Conservation (phyloP, 371 early-diverging fungal species). For the Mucor lusitanicus region DNA sequence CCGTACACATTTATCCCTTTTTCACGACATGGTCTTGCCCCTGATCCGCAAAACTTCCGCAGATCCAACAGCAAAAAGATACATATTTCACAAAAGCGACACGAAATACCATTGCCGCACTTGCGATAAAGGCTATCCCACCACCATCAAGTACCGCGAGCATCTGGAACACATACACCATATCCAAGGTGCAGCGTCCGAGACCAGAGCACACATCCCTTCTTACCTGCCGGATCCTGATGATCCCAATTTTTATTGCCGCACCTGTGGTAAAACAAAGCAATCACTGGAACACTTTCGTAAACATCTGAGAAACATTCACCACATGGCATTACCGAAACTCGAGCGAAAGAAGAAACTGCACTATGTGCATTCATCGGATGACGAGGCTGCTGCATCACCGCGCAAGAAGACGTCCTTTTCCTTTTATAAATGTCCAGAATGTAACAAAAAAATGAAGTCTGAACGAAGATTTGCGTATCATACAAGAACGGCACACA, state of each 20-base stretch:
- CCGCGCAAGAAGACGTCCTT: background rate
- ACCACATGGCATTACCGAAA: background rate
- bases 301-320: background rate
- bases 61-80: background rate
- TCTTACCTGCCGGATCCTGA: background rate
- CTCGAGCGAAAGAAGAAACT: background rate
- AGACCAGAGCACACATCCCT: background rate
- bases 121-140: background rate
- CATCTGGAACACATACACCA: background rate
- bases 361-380: background rate
- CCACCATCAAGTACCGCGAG: background rate
- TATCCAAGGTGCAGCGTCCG: background rate
- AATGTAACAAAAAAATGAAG: background rate
- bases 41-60: too few species aligned
- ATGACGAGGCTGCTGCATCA: background rate
- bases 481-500: background rate
- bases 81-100: too few species aligned
- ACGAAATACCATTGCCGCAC: background rate
- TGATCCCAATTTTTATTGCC: background rate
- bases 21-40: background rate
- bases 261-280: background rate
- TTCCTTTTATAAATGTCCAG: background rate
- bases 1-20: background rate
- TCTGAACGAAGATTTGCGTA: background rate
- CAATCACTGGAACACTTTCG: background rate